phyloP scores from a whole-genome alignment of 305 asterid species.

The Lippia alba region DNA sequence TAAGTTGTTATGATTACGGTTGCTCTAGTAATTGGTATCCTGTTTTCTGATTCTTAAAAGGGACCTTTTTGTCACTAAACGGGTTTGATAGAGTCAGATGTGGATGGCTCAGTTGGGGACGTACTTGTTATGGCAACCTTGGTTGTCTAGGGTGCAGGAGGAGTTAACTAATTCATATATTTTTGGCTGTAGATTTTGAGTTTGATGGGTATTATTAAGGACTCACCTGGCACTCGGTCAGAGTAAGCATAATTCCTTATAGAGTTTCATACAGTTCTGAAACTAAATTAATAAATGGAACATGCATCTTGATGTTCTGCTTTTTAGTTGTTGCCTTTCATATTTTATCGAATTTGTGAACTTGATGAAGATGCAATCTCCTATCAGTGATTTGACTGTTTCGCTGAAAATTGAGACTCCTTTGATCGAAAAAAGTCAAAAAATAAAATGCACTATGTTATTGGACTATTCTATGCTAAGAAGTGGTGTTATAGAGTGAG shows the following conservation, averaged over 20 bases:
- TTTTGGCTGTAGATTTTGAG: slow-evolving; percentile 18
- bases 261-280: slow-evolving; percentile 21
- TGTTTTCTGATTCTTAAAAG: too few relatives aligned
- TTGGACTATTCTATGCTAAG: slow-evolving; percentile 42
- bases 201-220: neutral
- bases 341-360: slow-evolving; percentile 32
- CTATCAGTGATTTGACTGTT: slow-evolving; percentile 59
- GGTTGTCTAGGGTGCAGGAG: slow-evolving; percentile 58
- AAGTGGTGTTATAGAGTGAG: slow-evolving; percentile 40
- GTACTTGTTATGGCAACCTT: slow-evolving; percentile 71
- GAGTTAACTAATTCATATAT: slow-evolving; percentile 63
- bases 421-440: slow-evolving; percentile 74
- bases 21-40: too few relatives aligned
- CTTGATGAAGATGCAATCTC: slow-evolving; percentile 58
- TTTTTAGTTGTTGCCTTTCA: slow-evolving; percentile 6
- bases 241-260: neutral
- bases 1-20: too few relatives aligned
- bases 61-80: slow-evolving; percentile 16
- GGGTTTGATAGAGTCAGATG: slow-evolving; percentile 55
- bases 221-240: neutral
- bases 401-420: slow-evolving; percentile 68
- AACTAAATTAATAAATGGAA: neutral
- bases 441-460: slow-evolving; percentile 61
- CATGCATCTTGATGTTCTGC: neutral
- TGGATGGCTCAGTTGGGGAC: slow-evolving; percentile 67